Percentiles rank a stretch among this genome's conserved stretches.
Conservation (phyloP, 2,329 filamentous ascomycete genomes). For the Fusarium sp. region DNA sequence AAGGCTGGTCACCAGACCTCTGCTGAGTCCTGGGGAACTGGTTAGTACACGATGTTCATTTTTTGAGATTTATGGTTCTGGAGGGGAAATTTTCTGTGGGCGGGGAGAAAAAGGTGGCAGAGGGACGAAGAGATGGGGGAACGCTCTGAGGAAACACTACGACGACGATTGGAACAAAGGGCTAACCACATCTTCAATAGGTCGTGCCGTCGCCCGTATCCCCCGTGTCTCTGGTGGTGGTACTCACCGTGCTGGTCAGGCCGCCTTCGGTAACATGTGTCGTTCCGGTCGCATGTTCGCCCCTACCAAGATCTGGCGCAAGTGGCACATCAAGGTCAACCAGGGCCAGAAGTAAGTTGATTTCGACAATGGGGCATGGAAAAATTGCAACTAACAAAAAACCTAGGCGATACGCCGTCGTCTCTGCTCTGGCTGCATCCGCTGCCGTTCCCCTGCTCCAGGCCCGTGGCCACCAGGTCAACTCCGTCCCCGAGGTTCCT, state of each 20-base stretch:
- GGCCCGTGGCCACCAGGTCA: constrained; percentile 96
- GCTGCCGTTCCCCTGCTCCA: constrained; percentile 94
- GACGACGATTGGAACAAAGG: neutral
- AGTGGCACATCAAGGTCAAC: constrained; percentile 99
- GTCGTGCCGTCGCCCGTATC: constrained; percentile 99
- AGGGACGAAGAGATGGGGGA: neutral
- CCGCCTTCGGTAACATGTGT: constrained; percentile 99
- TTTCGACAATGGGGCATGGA: neutral
- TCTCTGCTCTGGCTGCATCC: constrained; percentile 96
- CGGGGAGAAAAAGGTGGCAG: constrained; percentile 1
- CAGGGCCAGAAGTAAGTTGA: constrained; percentile 88
- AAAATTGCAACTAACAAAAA: constrained; percentile 36
- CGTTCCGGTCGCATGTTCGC: constrained; percentile 99
- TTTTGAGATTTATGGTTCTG: constrained; percentile 4
- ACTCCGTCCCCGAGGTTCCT: constrained; percentile 92
- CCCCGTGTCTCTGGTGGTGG: constrained; percentile 99
- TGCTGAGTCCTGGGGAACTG: constrained; percentile 99
- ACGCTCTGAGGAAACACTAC: neutral
- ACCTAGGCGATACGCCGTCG: constrained; percentile 91
- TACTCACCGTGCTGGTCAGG: constrained; percentile 99
- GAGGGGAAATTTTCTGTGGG: constrained; percentile 35
- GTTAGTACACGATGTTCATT: constrained; percentile 65
- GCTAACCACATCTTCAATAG: constrained; percentile 59
- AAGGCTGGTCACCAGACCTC: constrained; percentile 99
- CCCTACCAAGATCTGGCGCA: constrained; percentile 99